These are phyloP conservation scores for Aureobasidium vineae DNA, from an alignment of 2,329 filamentous ascomycete species.

Conservation along the genomic window DNA sequence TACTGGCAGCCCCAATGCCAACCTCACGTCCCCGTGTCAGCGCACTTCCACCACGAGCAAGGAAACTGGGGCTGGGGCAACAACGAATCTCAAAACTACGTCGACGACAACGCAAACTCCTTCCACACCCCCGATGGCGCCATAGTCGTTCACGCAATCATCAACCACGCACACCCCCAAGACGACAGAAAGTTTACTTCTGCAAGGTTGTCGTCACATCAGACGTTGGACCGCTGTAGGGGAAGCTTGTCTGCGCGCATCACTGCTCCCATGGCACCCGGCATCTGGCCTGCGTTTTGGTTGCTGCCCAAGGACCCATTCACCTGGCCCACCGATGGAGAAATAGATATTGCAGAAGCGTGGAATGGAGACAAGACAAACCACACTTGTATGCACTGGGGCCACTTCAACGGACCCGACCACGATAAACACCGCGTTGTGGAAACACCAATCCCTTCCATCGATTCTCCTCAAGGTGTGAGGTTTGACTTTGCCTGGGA, in stretches of 20 bases:
- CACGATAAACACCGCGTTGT: slow-evolving; percentile 57
- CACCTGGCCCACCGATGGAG: slow-evolving; percentile 58
- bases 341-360: slow-evolving; percentile 61
- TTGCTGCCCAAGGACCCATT: slow-evolving; percentile 59
- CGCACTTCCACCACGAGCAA: slow-evolving; percentile 56
- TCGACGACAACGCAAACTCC: slow-evolving; percentile 49
- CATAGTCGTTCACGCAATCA: slow-evolving; percentile 55
- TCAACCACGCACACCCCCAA: slow-evolving; percentile 37
- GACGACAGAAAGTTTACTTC: slow-evolving; percentile 52
- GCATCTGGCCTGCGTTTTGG: slow-evolving; percentile 64
- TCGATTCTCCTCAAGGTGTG: slow-evolving; percentile 48
- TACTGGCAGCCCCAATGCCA: slow-evolving; percentile 58
- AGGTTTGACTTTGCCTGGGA: slow-evolving; percentile 59
- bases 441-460: slow-evolving; percentile 51
- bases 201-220: slow-evolving; percentile 55
- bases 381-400: slow-evolving; percentile 60
- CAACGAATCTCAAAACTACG: slow-evolving; percentile 60
- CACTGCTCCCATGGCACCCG: slow-evolving; percentile 53
- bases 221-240: slow-evolving; percentile 52
- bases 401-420: slow-evolving; percentile 54
- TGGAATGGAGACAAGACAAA: slow-evolving; percentile 60
- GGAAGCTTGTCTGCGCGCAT: slow-evolving; percentile 56
- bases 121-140: slow-evolving; percentile 55
- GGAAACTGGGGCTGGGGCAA: slow-evolving; percentile 63
- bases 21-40: slow-evolving; percentile 47